Base-by-base conservation (phyloP, 192 early-diverging fungal species). In the Gonapodya sp. region DNA sequence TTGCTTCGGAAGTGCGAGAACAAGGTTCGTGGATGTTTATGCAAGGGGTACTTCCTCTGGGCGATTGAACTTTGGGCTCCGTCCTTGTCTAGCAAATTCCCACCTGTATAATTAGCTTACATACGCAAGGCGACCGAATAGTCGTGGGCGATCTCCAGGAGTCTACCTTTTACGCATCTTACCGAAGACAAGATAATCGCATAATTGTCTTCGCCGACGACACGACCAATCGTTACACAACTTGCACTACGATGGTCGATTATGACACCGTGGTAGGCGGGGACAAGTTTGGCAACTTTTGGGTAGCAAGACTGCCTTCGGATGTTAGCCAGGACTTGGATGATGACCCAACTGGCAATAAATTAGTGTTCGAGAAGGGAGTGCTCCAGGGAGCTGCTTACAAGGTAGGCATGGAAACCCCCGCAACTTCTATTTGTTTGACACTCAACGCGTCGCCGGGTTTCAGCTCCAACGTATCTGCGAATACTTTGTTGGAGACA, bases 281-380 rank as follows among this genome's bases (percentile, higher is more conserved):
- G 30, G 98, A 99, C 90, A 96, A 97, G 85, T 99, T 99, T 92
- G 98, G 98, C 35, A 97, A 97, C 81, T 85, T 99, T 31, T 93
- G 92, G 78, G 91, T 94, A 14, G 81, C 92, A 78, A 89, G 98
- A 31, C 83, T 95, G 80, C 90, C 95, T 0, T 79, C 86, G 32
- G 85, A 89, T 1, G 88, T 91, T 0, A 88, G 88, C 31, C 86
- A 92, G 75, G 91, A 93, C 79, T 85, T 98, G 72, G 96, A 97
- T 77, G 93, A 95, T 34, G 97, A 97, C 82, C 92, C 94, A 1
- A 93, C 94, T 1, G 96, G 95, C 0, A 92, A 92, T 79, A 91
- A 93, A 73, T 86, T 96, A 32, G 85, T 94, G 35, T 92, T 89
- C 80, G 96, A 95, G 79, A 93, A 93, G 82, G 92, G 92, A 0